Evolutionary conservation across 139 green algal species (phyloP), one percentile per base, ranked within the genome.

Genomic region (Haematococcus sp.): DNA sequence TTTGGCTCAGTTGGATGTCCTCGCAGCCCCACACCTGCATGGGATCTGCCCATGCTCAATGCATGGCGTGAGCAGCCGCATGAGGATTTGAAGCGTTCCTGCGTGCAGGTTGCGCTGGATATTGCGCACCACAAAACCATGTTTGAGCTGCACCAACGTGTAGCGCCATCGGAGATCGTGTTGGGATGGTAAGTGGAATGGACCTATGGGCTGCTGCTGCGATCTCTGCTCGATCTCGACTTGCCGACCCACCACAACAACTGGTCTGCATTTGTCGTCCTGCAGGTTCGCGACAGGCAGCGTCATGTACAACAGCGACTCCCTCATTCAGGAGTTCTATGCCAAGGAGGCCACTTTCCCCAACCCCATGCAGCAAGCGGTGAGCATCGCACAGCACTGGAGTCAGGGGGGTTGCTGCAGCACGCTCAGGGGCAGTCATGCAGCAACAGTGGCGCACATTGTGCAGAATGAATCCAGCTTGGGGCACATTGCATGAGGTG

Each of bases 71-170:
- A 64, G 56, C 27, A 35, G 59, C 25, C n/a, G 28, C 28, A 20
- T 13, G 17, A 67, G 27, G 4, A 67, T 44, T 5, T 9, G 7
- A 13, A 4, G 20, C 28, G 16, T 40, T 44, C 5, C 27, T 67
- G 59, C n/a, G 54, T 22, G 30, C 85, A 98, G 91, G 94, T 98
- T 4, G 86, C 90, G 31, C 76, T 98, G 74, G 95, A 98, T 68
- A 91, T 98, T 52, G 83, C 90, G 17, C 97, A 98, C 79, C 93
- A 98, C 81, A 91, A 87, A 35, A 97, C 92, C 1, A 95, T 98
- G 91, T 86, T 91, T 25, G 86, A 94, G 22, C 86, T 98, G 40
- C 92, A 98, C 59, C 88, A 94, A 34, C 89, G 84, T 44, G 95
- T 98, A 23, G 92, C 91, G 56, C 78, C 84, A 32, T 86, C 87